Percentiles rank a stretch among this genome's conserved stretches.
These are phyloP conservation scores for Ganoderma lingzhi DNA, from an alignment of 1,284 basidiomycete species.

Conservation along the genomic window DNA sequence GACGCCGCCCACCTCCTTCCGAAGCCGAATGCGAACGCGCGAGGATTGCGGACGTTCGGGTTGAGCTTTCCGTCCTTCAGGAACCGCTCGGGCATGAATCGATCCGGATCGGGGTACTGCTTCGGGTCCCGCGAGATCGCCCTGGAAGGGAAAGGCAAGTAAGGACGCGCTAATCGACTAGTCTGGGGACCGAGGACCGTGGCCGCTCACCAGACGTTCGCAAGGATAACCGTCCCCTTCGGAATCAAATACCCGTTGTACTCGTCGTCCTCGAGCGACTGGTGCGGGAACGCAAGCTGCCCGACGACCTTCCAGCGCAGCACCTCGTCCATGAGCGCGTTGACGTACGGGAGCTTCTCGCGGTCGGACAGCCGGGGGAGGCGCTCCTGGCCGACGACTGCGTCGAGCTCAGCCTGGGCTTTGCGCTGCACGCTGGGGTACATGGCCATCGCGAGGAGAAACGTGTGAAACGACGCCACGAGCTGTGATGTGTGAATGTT, in stretches of 20 bases:
- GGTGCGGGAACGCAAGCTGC: conserved; percentile 12
- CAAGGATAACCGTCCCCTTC: conserved; percentile 29
- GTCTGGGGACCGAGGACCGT: background rate
- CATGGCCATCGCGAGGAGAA: conserved; percentile 13
- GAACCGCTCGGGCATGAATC: conserved; percentile 32
- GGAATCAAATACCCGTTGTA: conserved; percentile 26
- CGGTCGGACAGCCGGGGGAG: conserved; percentile 14
- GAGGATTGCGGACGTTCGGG: conserved; percentile 16
- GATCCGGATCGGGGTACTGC: conserved; percentile 27
- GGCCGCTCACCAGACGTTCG: conserved; percentile 22
- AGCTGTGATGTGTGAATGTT: background rate
- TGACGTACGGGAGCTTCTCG: conserved; percentile 8
- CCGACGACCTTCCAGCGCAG: conserved; percentile 12
- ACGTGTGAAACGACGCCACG: background rate
- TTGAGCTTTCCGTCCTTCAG: conserved; percentile 25
- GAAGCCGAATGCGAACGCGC: conserved; percentile 34
- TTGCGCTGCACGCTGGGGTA: conserved; percentile 9
- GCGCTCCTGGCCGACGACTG: conserved; percentile 15
- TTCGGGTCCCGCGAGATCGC: conserved; percentile 20
- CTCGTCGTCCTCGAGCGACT: conserved; percentile 19
- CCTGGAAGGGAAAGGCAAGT: conserved; percentile 10
- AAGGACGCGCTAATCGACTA: background rate
- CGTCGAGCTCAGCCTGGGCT: conserved; percentile 15
- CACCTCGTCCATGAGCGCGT: conserved; percentile 12
- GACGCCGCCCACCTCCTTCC: conserved; percentile 16